phyloP scores from a whole-genome alignment of 176 grass and related monocot species.

The Miscanthus lutarioriparius region DNA sequence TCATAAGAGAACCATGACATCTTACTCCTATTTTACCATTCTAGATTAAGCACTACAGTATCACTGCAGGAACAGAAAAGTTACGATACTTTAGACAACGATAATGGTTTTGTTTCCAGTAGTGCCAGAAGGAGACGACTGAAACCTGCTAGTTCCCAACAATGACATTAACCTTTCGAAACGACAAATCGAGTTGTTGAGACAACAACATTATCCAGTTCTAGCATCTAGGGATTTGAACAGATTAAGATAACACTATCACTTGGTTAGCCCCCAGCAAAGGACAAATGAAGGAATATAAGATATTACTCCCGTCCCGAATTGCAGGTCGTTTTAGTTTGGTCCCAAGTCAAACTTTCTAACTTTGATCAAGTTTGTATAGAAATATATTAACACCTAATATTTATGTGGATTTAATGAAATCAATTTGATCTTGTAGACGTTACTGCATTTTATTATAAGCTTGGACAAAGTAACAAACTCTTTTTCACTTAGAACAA shows the following conservation, averaged over 20 bases:
- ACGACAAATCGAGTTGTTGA: neutral
- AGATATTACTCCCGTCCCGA: neutral
- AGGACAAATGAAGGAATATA: neutral
- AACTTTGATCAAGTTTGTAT: neutral
- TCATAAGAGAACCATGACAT: neutral
- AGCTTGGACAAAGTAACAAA: neutral
- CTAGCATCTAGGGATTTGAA: slow-evolving; percentile 7
- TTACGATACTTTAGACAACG: neutral
- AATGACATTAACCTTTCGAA: neutral
- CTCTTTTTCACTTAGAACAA: neutral
- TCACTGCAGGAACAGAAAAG: neutral
- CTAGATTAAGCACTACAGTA: neutral
- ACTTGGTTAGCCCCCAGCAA: slow-evolving; percentile 5
- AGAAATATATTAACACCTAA: neutral
- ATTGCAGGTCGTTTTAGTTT: neutral
- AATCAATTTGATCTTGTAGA: neutral
- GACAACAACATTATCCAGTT: neutral
- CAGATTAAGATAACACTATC: neutral
- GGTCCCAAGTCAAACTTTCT: neutral
- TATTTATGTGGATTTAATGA: neutral
- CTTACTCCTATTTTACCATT: neutral
- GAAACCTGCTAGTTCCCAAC: neutral
- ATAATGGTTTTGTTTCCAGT: neutral
- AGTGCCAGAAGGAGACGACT: neutral
- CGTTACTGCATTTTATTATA: neutral